Evolutionary conservation across 441 rosid genomes (phyloP), one percentile per base, ranked within the genome.

Genomic region (Erodium moschatum): DNA sequence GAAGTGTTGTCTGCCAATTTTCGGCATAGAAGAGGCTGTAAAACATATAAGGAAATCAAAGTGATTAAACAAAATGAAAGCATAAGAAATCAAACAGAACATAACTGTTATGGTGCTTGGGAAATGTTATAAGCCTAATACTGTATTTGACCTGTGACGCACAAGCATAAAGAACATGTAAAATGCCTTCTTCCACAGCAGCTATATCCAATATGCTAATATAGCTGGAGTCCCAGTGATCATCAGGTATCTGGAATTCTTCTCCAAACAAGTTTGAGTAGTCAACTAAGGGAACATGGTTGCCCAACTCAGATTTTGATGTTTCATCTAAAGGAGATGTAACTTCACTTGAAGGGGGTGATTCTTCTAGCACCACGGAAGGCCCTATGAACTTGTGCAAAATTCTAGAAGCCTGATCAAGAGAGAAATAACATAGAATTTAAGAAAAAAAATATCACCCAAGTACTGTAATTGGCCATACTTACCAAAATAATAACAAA

Each of bases 81-180:
- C 31, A 70, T 73, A 56, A 13, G 65, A 35, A 69, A 73, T 69
- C 3, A 19, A 44, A 73, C 33, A 68, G 66, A 68, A 70, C 61
- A 64, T 19, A 65, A 62, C 60, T 74, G 21, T 60, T 19, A 7
- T 65, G 50, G 67, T 50, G 66, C 27, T 64, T 65, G 46, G 54
- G 62, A 67, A 70, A 62, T 38, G 33, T 48, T 46, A 67, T 67
- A 75, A 75, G 69, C 73, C 74, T 68, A 76, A 80, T 70, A 75
- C 76, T 70, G 78, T 33, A 82, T 76, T 80, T 77, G 79, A 90
- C 97, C 97, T 90, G 88, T 77, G 94, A 88, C 75, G 89, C 94
- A 85, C 97, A 90, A 79, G 94, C 91, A 78, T 80, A 86, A 73
- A 90, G 90, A 82, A 86, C 88, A 71, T 90, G 94, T 71, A 90